A percentile compares a stretch with the other conserved stretches of the same genome.
Evolutionary conservation across 176 grass and related monocot species (phyloP).

Genomic region (Dendrocalamus sinicus): DNA sequence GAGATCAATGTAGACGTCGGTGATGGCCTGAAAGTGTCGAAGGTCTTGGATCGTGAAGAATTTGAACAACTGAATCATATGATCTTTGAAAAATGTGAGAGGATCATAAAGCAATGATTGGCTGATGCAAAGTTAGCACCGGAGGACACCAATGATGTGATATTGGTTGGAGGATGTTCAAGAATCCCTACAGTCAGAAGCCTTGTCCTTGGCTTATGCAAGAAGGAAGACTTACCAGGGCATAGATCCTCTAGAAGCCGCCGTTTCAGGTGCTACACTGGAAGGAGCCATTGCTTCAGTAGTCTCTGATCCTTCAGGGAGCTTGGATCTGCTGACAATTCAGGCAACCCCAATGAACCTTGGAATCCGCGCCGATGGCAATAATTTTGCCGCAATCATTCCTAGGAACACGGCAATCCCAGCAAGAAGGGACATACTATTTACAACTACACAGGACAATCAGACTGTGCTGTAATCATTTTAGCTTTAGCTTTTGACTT

Average conservation of each 20-base stretch:
- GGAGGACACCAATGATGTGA: constrained; percentile 62
- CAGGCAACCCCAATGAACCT: constrained; percentile 66
- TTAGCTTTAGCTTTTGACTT: too few relatives aligned
- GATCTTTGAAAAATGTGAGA: constrained; percentile 60
- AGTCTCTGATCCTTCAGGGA: constrained; percentile 55
- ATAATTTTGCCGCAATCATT: constrained; percentile 41
- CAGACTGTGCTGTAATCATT: constrained; percentile 13
- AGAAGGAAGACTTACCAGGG: constrained; percentile 45
- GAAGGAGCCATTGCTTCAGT: constrained; percentile 75
- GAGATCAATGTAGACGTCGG: constrained; percentile 59
- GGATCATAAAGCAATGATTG: constrained; percentile 59
- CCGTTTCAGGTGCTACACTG: constrained; percentile 66
- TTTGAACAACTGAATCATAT: constrained; percentile 57
- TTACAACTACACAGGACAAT: constrained; percentile 57
- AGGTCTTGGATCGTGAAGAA: constrained; percentile 46
- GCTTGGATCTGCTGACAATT: constrained; percentile 65
- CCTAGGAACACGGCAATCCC: constrained; percentile 65
- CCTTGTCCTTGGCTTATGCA: constrained; percentile 65
- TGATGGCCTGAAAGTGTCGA: constrained; percentile 41
- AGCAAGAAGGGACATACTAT: constrained; percentile 63
- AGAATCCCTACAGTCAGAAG: constrained; percentile 60
- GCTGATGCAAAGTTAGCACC: constrained; percentile 53
- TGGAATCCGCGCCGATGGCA: constrained; percentile 48
- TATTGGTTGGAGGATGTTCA: constrained; percentile 74
- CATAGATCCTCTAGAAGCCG: constrained; percentile 61